Evolutionary conservation across 495 filamentous ascomycete species (phyloP).

Genomic region (Chaetomium cochliodes): DNA sequence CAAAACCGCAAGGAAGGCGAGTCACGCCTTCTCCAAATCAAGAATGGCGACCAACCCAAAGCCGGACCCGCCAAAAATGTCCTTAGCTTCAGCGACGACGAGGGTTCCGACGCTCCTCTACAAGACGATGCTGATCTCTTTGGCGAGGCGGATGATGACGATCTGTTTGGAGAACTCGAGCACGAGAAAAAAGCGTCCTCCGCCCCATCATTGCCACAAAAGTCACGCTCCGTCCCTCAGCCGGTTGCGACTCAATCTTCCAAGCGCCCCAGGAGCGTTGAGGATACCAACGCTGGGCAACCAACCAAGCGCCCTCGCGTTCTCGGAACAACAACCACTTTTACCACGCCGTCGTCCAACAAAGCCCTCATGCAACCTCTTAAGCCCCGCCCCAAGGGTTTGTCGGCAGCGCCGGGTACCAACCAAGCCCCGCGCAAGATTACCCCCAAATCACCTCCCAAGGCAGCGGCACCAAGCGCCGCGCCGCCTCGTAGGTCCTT

Average conservation of each 20-base stretch:
- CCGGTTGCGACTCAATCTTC: background rate
- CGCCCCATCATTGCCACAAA: background rate
- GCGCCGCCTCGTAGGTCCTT: background rate
- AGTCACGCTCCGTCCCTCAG: background rate
- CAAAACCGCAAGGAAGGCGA: conserved; percentile 20
- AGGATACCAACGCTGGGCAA: background rate
- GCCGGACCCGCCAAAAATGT: conserved; percentile 15
- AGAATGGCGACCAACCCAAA: conserved; percentile 16
- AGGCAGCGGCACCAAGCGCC: background rate
- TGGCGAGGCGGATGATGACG: conserved; percentile 6
- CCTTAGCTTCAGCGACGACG: conserved; percentile 30
- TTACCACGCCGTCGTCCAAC: background rate
- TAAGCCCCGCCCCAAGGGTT: conserved; percentile 1
- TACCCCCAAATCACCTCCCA: background rate
- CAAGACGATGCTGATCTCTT: conserved; percentile 11
- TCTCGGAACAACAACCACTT: background rate
- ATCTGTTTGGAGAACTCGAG: background rate
- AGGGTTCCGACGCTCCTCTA: background rate
- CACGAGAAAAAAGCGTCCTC: background rate
- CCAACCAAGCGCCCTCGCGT: background rate
- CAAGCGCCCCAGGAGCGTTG: background rate
- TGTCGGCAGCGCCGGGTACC: conserved; percentile 26
- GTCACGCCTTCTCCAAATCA: conserved; percentile 33
- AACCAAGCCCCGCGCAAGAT: conserved; percentile 15
- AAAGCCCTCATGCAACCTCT: background rate